Conservation (phyloP, 257 asterid species). For the Lantana camara region DNA sequence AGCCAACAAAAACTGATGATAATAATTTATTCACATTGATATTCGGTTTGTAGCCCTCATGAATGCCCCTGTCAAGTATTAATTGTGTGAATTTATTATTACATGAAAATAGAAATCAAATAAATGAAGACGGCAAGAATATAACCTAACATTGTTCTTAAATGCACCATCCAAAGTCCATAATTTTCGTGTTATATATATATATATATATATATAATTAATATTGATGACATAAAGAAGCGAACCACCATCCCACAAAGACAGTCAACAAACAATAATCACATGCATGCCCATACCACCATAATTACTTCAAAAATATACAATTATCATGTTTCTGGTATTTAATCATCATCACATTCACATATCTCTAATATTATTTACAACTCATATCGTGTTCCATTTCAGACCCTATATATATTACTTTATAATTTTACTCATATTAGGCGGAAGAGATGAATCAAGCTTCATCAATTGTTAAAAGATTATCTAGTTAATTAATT, state of each 20-base stretch:
- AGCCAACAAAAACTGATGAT: constrained; percentile 20
- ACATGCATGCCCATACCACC: constrained; percentile 24
- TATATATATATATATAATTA: no score
- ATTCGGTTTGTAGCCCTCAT: constrained; percentile 36
- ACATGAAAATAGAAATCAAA: not conserved
- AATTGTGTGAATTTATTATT: not conserved
- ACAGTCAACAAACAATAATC: constrained; percentile 32
- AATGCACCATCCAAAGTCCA: no score
- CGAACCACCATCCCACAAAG: constrained; percentile 7
- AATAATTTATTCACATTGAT: constrained; percentile 15
- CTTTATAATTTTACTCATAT: no score
- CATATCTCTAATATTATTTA: no score
- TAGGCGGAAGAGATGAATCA: no score
- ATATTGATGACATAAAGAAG: constrained; percentile 6
- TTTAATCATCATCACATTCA: no score
- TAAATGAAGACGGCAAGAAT: constrained; percentile 20
- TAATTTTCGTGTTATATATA: no score
- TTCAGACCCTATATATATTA: no score
- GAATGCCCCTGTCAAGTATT: constrained; percentile 2
- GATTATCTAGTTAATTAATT: no score
- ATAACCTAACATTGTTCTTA: not conserved
- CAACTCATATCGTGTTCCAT: no score
- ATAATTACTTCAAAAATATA: not conserved
- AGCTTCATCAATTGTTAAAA: no score
- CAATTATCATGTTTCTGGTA: no score